Base-by-base conservation (phyloP, 1,284 basidiomycete species). In the Moesziomyces globuligerus region DNA sequence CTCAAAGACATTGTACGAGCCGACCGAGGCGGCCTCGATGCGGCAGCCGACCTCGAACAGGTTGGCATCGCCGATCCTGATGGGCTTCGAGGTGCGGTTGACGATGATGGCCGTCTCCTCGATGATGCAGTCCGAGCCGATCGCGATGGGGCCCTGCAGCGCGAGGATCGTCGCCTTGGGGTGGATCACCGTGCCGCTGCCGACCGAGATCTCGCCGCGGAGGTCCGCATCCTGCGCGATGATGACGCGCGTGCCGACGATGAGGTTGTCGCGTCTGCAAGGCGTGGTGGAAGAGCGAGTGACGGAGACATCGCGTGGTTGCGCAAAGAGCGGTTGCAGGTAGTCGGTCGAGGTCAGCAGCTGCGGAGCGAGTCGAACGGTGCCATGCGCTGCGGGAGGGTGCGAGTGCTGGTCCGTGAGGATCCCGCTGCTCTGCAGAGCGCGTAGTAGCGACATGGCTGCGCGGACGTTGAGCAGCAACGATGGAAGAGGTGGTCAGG, bases 161-260 rank as follows among this genome's bases (percentile, higher is more conserved):
- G 93, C 93, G 65, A 94, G 90, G 66, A 98, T 90, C 26, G 90
- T 91, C 0, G 91, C 92, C 80, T 92, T 92, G 0, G 95, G 94
- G 74, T 98, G 94, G n/a, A 98, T 88, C 46, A 97, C 89, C 1
- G 90, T 91, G 26, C 72, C 76, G 28, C 58, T 61, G 10, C 76
- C 76, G 15, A 78, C 69, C 15, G 53, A 64, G 52, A 78, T 75
- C n/a, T 74, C 60, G 39, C 76, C 76, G 8, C 72, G 58, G 17
- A 78, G 51, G 29, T 78, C 74, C 39, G 74, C 68, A 18, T 76
- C 67, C n/a, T 64, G 50, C 5, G 72, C 72, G 40, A 74, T 75
- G 42, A 67, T 50, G 57, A 75, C 73, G 28, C 68, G 54, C 1
- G 64, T 67, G 26, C 75, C 75, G 20, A 75, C 68, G 28, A 54